Percentiles rank a stretch among this genome's conserved stretches.
Conservation (phyloP, 2,329 filamentous ascomycete genomes). For the Gnomoniopsis sp. region DNA sequence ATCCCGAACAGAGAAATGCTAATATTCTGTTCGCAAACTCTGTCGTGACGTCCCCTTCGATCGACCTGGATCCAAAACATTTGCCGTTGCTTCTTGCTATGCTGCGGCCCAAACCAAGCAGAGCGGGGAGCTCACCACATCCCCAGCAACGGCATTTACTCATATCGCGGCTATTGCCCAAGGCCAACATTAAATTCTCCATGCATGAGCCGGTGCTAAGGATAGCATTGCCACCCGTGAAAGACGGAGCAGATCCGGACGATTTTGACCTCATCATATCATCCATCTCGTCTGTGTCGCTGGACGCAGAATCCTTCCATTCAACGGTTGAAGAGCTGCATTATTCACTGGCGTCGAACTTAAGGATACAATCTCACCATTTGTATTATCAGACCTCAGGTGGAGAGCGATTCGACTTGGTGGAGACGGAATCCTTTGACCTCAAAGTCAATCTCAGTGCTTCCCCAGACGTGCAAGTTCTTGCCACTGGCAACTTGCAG, state of each 20-base stretch:
- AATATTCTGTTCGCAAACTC: conserved; percentile 97
- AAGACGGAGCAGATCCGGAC: conserved; percentile 60
- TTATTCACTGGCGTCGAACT: conserved; percentile 79
- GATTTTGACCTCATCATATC: conserved; percentile 96
- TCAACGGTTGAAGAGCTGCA: conserved; percentile 78
- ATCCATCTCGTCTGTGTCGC: conserved; percentile 86
- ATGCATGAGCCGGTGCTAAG: conserved; percentile 94
- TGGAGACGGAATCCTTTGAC: conserved; percentile 85
- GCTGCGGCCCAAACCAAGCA: conserved; percentile 53
- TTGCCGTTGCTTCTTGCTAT: conserved; percentile 80
- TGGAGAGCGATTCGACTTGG: conserved; percentile 78
- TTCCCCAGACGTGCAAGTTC: conserved; percentile 79
- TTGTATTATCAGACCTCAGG: conserved; percentile 91
- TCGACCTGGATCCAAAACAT: conserved; percentile 90
- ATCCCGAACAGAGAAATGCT: conserved; percentile 79
- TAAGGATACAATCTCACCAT: conserved; percentile 80
- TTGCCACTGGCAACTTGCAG: conserved; percentile 74
- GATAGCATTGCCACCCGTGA: conserved; percentile 79
- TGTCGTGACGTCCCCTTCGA: conserved; percentile 90
- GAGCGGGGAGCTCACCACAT: conserved; percentile 38
- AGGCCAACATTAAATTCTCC: conserved; percentile 91
- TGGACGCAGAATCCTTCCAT: conserved; percentile 96
- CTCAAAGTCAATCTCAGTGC: conserved; percentile 82
- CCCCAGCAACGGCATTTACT: conserved; percentile 56
- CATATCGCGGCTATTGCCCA: conserved; percentile 87